Evolutionary conservation across 208 protist species (phyloP).

Genomic region (Leishmania lainsoni): DNA sequence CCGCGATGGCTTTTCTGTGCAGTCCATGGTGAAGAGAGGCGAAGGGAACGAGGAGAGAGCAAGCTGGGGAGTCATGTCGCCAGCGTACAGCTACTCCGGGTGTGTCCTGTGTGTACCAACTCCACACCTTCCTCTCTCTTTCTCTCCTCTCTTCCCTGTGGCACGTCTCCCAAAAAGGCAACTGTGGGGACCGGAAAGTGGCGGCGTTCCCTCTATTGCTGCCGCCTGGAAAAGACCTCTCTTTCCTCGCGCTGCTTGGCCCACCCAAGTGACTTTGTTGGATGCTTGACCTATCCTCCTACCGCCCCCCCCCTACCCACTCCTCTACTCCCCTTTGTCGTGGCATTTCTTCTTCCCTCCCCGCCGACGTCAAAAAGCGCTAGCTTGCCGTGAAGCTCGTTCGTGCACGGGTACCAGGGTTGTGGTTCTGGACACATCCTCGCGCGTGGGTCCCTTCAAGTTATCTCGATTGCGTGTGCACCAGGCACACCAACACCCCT

Average conservation of each 20-base stretch:
- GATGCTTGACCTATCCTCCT: neutral
- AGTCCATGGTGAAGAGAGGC: neutral
- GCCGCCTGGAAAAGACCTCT: neutral
- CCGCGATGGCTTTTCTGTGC: neutral
- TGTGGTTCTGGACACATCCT: neutral
- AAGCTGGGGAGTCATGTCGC: neutral
- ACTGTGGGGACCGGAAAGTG: neutral
- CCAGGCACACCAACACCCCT: neutral
- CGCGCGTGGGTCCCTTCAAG: no score
- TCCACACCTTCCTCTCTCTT: neutral
- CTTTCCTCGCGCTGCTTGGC: neutral
- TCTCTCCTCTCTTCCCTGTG: constrained; percentile 6
- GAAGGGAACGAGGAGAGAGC: neutral
- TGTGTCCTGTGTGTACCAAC: neutral
- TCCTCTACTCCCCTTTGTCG: neutral
- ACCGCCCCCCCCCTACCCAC: neutral
- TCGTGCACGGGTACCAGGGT: neutral
- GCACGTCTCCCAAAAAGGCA: neutral
- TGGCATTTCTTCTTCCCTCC: neutral
- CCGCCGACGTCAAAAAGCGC: neutral
- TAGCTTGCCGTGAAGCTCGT: neutral
- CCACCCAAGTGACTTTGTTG: neutral
- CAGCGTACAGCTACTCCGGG: neutral
- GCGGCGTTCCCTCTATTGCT: neutral
- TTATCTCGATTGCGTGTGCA: neutral